phyloP scores from a whole-genome alignment of 2,329 filamentous ascomycete genomes.

The Aphanoascus verrucosus region DNA sequence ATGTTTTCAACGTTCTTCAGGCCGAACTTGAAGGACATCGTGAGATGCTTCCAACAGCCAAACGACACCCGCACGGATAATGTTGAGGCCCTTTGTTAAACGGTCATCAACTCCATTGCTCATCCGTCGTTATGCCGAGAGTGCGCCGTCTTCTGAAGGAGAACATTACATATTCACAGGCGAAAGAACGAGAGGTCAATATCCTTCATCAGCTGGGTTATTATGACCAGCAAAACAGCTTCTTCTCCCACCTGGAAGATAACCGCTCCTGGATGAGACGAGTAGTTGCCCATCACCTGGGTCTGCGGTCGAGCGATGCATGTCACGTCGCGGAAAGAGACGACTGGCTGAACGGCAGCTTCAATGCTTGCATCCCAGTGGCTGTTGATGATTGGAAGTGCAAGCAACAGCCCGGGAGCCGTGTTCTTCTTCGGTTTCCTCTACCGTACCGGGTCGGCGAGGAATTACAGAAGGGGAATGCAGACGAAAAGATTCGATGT shows the following conservation, averaged over 20 bases:
- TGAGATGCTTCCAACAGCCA: too few relatives aligned
- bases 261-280: slow-evolving; percentile 6
- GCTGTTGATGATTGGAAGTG: background rate
- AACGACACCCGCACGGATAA: too few relatives aligned
- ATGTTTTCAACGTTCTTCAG: too few relatives aligned
- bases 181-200: slow-evolving; percentile 1
- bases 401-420: background rate
- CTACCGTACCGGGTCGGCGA: slow-evolving; percentile 14
- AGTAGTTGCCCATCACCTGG: slow-evolving; percentile 12
- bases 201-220: slow-evolving; percentile 1
- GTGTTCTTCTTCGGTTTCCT: slow-evolving; percentile 10
- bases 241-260: slow-evolving; percentile 3
- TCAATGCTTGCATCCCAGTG: slow-evolving; percentile 17
- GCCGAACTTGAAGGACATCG: too few relatives aligned
- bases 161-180: slow-evolving; percentile 5
- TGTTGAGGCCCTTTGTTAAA: too few relatives aligned
- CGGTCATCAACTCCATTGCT: too few relatives aligned
- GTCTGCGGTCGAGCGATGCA: slow-evolving; percentile 6
- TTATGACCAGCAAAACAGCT: background rate
- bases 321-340: slow-evolving; percentile 1
- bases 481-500: slow-evolving; percentile 16
- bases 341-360: slow-evolving; percentile 17
- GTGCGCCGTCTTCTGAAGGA: background rate
- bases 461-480: slow-evolving; percentile 6
- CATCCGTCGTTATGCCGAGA: too few relatives aligned